Base-by-base conservation (phyloP, 768 basidiomycete genomes). In the Serendipita sp. region DNA sequence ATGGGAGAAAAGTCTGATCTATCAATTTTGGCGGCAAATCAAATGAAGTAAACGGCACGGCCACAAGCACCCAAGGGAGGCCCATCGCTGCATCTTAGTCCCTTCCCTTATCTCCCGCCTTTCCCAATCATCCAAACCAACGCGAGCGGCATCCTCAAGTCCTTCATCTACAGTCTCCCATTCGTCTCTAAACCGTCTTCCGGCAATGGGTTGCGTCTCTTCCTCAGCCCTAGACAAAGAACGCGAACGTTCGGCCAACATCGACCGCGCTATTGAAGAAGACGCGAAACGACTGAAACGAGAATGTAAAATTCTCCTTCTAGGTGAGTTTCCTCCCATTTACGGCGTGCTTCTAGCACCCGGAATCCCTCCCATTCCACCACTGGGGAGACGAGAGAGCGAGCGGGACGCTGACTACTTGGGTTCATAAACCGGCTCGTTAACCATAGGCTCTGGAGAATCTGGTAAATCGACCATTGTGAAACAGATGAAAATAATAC, bases 401-500 rank as follows among this genome's bases (percentile, higher is more conserved):
- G 16, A 47, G 18, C 15, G 16, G 15, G 16, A 15, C 16, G 45
- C 15, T 47, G 23, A 23, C 23, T 23, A 23, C n/a, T 56, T 56
- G 54, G 11, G 13, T 11, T 5, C 47, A 15, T n/a, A n/a, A 54
- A 56, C 41, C 8, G 5, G 1, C 30, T 51, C 8, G 5, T 51
- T 32, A 15, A 15, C 36, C 15, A 23, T 69, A 94, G 93, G 94
- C 64, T 93, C 92, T 13, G 91, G 94, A 70, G 92, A 95, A 77
- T 90, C 88, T 0, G 95, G 94, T 3, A 97, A 97, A 76, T 86
- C 84, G 3, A 98, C 94, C 0, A 91, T 98, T 68, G 92, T 96
- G 41, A 97, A 98, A 73, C 94, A 98, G 74, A 96, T 98, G 93
- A 96, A 95, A 80, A 94, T 97, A 65, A 93, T 97, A 58, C 89